Base-by-base conservation (phyloP, 1,139 yeast genomes). In the Protomyces macrosporus region DNA sequence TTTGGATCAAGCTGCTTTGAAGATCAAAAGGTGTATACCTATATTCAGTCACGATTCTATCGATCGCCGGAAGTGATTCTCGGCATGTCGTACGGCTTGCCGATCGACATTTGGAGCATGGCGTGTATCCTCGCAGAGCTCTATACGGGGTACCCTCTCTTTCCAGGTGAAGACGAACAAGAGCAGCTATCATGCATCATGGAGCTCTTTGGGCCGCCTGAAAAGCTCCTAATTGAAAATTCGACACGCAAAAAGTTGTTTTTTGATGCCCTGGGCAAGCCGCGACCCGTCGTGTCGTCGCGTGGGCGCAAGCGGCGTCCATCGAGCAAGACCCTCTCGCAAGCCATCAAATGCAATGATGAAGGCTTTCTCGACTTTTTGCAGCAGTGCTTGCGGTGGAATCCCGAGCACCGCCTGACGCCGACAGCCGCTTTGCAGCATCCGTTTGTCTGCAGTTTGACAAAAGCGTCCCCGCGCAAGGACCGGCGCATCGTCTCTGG, bases 1-100 rank as follows among this genome's bases (percentile, higher is more conserved):
- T 95, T 95, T 77, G 99, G 99, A 0, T 85, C 95, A 6, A 96
- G 98, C 0, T 93, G 98, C 74, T 91, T 88, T 71, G 95, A 93
- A 66, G 78, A 89, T 60, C 93, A 90, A 71, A 88, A 95, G 0
- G 80, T 91, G 3, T 93, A 90, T 76, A 89, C 98, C 0, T 95
- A 95, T 73, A 90, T 95, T 67, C 99, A 95, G 74, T 90, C 97
- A 5, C 79, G 99, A 65, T 95, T 93, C 73, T 95, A 95, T 75
- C 80, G 99, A 67, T 89, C 89, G 14, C 90, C 97, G 0, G 97
- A 90, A 72, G 90, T 90, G 3, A 77, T 88, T 50, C 71, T 89
- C n/a, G 97, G 96, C 1, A 85, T 90, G 65, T 80, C 83, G 39
- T 90, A 90, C 73, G 79, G 83, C 64, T 78, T 81, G 36, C 82